Evolutionary conservation across 768 basidiomycete genomes (phyloP), one percentile per base, ranked within the genome.

Genomic region (Podaxis pistillaris): DNA sequence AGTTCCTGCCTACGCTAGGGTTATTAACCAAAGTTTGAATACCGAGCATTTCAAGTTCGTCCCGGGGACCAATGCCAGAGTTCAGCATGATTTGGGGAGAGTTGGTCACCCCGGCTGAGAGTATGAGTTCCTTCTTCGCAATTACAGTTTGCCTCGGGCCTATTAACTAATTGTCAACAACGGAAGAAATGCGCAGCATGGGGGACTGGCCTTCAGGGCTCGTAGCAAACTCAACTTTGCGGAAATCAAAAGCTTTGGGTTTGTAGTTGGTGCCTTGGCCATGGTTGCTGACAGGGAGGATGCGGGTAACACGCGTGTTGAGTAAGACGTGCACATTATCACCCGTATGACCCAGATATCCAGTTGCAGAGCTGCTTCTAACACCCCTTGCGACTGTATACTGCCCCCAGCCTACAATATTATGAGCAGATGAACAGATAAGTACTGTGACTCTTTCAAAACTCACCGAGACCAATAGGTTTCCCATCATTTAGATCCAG

Each of bases 401-500:
- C 56, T 70, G 70, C 11, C 64, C 49, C 68, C 69, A 71, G 22
- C 64, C 71, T 69, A 47, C 13, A 24, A 12, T 33, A 3, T 9
- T 11, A 3, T 19, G 7, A 24, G 4, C 6, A 30, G 7, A 11
- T n/a, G 9, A 41, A 24, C 5, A 24, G 17, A 7, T 3, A 3
- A 19, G n/a, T 17, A 4, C 36, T 13, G 7, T 58, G 15, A 5
- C 61, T 6, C 15, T 15, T 15, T n/a, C 7, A 44, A 30, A n/a
- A 19, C 72, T 58, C 38, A 80, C 81, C 75, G 30, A 80, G 51
- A 2, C 82, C 82, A 4, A 80, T 56, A 0, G 74, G 73, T 12
- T 66, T 68, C 11, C 82, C 82, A 36, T 73, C 72, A 62, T 82
- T 81, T 57, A 72, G 69, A 64, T 83, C 82, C 17, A 69, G 38